Base-by-base conservation (phyloP, 2,329 filamentous ascomycete genomes). In the Claviceps digitariae region DNA sequence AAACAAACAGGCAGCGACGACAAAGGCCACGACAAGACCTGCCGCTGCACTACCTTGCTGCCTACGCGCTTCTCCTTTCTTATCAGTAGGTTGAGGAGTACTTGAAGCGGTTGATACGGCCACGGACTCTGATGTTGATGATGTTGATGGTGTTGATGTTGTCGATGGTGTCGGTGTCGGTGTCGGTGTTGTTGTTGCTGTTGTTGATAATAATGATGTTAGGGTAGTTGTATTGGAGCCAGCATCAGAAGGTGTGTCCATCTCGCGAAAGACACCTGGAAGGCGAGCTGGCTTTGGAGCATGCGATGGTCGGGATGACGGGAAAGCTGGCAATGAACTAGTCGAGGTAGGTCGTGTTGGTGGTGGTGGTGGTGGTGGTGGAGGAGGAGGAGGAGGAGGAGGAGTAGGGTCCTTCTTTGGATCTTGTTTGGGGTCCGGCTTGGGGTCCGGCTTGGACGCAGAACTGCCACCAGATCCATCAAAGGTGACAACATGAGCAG, bases 401-500 rank as follows among this genome's bases (percentile, higher is more conserved):
- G 44, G 7, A 47, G 46, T 21, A 13, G 52, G 36, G 40, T 25
- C 41, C n/a, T 53, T 17, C n/a, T n/a, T n/a, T n/a, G n/a, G n/a
- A n/a, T n/a, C n/a, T n/a, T n/a, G n/a, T n/a, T n/a, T n/a, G n/a
- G n/a, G n/a, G n/a, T n/a, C n/a, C n/a, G n/a, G n/a, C 27, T 51
- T 46, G 51, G 27, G 34, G 17, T 57, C 60, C 51, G 60, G 52
- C 17, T 60, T 59, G 40, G 57, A 53, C 31, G 59, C 61, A 13
- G 60, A 61, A 51, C 60, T 59, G n/a, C 67, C 66, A 43, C 61
- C 66, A 4, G 70, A 72, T 43, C 72, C 73, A 55, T 76, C 72
- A 61, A 71, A 79, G 41, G 87, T 78, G 27, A 87, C 78, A 57
- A 90, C 80, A 61, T 80, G 81, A 45, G 85, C 87, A 52, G 74